These are phyloP conservation scores for Stellera chamaejasme DNA, from an alignment of 345 rosid species.

Conservation along the genomic window DNA sequence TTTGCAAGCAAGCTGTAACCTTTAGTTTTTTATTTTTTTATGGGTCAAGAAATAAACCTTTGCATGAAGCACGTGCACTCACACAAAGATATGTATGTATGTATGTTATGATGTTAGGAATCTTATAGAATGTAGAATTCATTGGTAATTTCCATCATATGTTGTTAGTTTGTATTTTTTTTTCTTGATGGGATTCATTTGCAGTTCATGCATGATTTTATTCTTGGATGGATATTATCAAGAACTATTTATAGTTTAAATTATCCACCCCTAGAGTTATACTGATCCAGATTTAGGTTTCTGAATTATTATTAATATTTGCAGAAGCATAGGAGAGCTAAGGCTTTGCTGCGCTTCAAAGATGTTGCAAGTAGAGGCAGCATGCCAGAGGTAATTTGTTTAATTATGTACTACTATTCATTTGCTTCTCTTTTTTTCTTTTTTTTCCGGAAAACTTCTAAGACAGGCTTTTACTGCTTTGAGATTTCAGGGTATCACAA, in stretches of 20 bases:
- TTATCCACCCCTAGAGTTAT: neutral
- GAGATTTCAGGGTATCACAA: constrained; percentile 52
- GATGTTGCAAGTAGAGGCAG: constrained; percentile 34
- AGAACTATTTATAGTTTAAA: neutral
- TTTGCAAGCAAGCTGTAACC: neutral
- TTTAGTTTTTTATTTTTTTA: too few relatives aligned
- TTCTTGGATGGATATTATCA: neutral
- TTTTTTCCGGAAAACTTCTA: constrained; percentile 4
- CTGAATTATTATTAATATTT: constrained; percentile 9
- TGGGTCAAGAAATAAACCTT: too few relatives aligned
- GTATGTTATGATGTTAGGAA: too few relatives aligned
- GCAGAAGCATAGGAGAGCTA: constrained; percentile 77
- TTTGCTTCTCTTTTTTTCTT: neutral
- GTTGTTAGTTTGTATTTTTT: neutral
- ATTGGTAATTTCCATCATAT: too few relatives aligned
- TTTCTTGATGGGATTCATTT: too few relatives aligned
- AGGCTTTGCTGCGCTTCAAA: constrained; percentile 58
- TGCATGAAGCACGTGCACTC: too few relatives aligned
- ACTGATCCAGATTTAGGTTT: neutral
- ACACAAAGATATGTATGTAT: too few relatives aligned
- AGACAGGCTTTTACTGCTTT: constrained; percentile 8
- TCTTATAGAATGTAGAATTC: too few relatives aligned
- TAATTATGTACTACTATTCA: neutral
- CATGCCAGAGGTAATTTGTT: constrained; percentile 46
- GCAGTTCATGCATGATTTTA: too few relatives aligned